phyloP scores from a whole-genome alignment of 2,329 filamentous ascomycete species.

The Venturia nashicola region DNA sequence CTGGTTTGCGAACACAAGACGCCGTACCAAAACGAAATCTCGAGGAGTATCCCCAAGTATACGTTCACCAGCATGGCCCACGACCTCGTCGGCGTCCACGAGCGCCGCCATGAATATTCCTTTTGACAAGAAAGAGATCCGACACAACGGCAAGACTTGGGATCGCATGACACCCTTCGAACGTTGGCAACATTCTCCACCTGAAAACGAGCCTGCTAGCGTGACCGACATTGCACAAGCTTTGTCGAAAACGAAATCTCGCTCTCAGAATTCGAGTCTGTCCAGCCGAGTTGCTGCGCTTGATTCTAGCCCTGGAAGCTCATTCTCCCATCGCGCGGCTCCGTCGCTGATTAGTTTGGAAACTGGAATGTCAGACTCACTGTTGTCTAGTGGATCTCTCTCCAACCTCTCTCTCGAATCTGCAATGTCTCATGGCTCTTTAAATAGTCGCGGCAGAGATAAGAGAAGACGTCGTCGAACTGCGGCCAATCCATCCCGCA shows the following conservation, averaged over 20 bases:
- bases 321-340: slow-evolving; percentile 34
- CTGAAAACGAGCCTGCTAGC: slow-evolving; percentile 56
- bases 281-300: slow-evolving; percentile 32
- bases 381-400: slow-evolving; percentile 38
- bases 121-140: slow-evolving; percentile 19
- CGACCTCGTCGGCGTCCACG: slow-evolving; percentile 24
- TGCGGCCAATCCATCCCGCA: slow-evolving; percentile 26
- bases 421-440: slow-evolving; percentile 44
- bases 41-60: slow-evolving; percentile 59
- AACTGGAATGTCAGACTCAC: slow-evolving; percentile 32
- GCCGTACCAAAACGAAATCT: slow-evolving; percentile 64
- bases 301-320: slow-evolving; percentile 34
- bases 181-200: slow-evolving; percentile 57
- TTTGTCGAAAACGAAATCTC: slow-evolving; percentile 28
- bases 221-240: slow-evolving; percentile 52
- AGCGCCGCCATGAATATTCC: slow-evolving; percentile 52
- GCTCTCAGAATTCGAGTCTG: slow-evolving; percentile 16
- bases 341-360: slow-evolving; percentile 43
- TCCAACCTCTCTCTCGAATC: slow-evolving; percentile 40
- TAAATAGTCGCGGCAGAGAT: slow-evolving; percentile 37
- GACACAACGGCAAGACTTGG: slow-evolving; percentile 38
- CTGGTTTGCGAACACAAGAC: slow-evolving; percentile 82
- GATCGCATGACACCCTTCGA: slow-evolving; percentile 52
- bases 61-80: slow-evolving; percentile 29
- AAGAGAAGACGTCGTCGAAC: slow-evolving; percentile 42